A percentile compares a stretch with the other conserved stretches of the same genome.
phyloP scores from a whole-genome alignment of 805 yeast species.

The Kodamaea neixiangensis region DNA sequence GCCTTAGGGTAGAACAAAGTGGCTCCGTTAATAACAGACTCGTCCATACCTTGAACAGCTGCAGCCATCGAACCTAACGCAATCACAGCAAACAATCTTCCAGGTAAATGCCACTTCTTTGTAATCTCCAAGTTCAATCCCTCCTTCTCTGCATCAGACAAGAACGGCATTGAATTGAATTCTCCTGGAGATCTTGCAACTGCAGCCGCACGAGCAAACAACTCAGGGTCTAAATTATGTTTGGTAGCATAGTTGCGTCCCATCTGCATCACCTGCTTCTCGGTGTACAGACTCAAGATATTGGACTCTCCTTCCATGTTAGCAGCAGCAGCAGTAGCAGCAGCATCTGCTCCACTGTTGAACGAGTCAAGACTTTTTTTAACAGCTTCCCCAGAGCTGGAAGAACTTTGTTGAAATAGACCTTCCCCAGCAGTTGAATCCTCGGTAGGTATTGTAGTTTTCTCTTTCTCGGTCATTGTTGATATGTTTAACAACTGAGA shows the following conservation, averaged over 20 bases:
- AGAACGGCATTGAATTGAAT: constrained; percentile 57
- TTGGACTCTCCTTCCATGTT: constrained; percentile 25
- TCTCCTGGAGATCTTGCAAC: constrained; percentile 58
- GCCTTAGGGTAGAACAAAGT: constrained; percentile 56
- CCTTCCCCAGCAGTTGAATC: neutral
- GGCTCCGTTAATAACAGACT: constrained; percentile 70
- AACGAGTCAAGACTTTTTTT: constrained; percentile 1
- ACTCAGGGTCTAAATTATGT: constrained; percentile 55
- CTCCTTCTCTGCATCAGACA: constrained; percentile 43
- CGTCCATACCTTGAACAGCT: constrained; percentile 77
- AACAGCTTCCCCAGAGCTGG: neutral
- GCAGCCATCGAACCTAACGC: constrained; percentile 68
- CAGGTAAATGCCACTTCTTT: constrained; percentile 46
- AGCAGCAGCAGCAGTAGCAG: neutral
- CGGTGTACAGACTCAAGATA: constrained; percentile 57
- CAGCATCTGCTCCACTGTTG: neutral
- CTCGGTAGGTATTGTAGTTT: neutral
- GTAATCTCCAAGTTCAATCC: constrained; percentile 51
- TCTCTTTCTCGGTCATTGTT: constrained; percentile 3
- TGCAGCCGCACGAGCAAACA: constrained; percentile 63
- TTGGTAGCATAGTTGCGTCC: constrained; percentile 65
- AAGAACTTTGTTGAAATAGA: neutral
- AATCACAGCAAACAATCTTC: constrained; percentile 52
- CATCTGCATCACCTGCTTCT: constrained; percentile 66
- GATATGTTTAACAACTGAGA: neutral